Percentiles rank a stretch among this genome's conserved stretches.
Conservation (phyloP, 2,329 filamentous ascomycete genomes). For the Trichoderma harzianum region DNA sequence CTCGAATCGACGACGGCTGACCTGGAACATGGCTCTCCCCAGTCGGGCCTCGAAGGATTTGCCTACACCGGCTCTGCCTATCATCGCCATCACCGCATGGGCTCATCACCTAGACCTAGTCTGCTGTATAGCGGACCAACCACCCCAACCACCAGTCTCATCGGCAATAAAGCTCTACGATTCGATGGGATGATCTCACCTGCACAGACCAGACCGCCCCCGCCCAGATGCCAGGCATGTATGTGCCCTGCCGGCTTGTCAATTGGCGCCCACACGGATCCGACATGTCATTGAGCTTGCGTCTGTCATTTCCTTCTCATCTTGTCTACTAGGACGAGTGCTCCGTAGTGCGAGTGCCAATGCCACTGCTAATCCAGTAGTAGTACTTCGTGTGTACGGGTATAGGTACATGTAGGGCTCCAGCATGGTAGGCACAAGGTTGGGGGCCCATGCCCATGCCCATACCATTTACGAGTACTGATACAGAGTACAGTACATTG, state of each 20-base stretch:
- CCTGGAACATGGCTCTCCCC: not conserved
- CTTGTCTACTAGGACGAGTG: not conserved
- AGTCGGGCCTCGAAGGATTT: slow-evolving; percentile 6
- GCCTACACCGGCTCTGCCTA: not conserved
- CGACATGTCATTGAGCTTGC: not conserved
- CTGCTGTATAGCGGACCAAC: not conserved
- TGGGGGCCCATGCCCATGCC: not conserved
- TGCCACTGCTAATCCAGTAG: not conserved
- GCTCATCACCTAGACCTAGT: not conserved
- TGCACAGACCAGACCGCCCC: slow-evolving; percentile 13
- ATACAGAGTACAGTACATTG: not conserved
- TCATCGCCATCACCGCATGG: not conserved
- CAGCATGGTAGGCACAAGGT: not conserved
- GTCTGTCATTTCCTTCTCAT: not conserved
- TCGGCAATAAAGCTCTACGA: slow-evolving; percentile 9
- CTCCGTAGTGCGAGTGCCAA: not conserved
- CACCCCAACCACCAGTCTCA: slow-evolving; percentile 9
- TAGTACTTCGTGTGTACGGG: not conserved
- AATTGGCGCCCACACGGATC: not conserved
- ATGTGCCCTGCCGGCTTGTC: not conserved
- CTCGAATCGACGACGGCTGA: not conserved
- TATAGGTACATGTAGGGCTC: not conserved
- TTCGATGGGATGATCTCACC: slow-evolving; percentile 15
- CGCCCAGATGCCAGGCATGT: slow-evolving; percentile 8
- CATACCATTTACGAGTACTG: not conserved